Evolutionary conservation across 108 stramenopile genomes (phyloP), one percentile per base, ranked within the genome.

Genomic region (Fragilaria radians): DNA sequence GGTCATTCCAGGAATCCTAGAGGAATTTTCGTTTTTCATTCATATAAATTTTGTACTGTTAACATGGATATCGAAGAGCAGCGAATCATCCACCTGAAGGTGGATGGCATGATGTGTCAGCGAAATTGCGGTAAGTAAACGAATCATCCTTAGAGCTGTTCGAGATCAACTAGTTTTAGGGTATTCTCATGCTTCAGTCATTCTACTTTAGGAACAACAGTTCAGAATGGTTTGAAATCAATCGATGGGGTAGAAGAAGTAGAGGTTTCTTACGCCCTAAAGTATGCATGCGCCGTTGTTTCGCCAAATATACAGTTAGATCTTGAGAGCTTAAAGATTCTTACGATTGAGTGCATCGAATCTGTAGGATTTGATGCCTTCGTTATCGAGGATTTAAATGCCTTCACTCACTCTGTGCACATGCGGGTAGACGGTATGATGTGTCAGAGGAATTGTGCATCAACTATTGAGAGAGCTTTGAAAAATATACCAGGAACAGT

Each of bases 381-480:
- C 9, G 7, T n/a, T 17, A 5, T 25, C 5, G 19, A 21, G 11
- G 54, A 25, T 18, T 9, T 56, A 9, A 28, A 18, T 28, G 27
- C 11, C 36, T 11, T 42, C 36, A 7, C 11, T 11, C 36, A 42
- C 36, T 52, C 52, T 5, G 53, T 81, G 19, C 67, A 80, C 61
- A 50, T 95, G 17, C 23, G 64, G 5, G 77, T 96, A 11, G 70
- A 79, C 19, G 95, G 95, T 1, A 94, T 96, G 95, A 96, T 96
- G 95, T 96, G 95, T 63, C 93, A 96, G 73, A 82, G 77, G 52
- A 91, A 87, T 56, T 96, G 95, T 52, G 95, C 90, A 7, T 72
- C 77, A 0, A 84, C 83, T 1, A 79, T 76, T 22, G 60, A 50
- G 26, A 61, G 71, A 31, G 67, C 77, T 0, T 50, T 84, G 27